Base-by-base conservation (phyloP, 2,329 filamentous ascomycete species). In the Byssochlamys sp. region DNA sequence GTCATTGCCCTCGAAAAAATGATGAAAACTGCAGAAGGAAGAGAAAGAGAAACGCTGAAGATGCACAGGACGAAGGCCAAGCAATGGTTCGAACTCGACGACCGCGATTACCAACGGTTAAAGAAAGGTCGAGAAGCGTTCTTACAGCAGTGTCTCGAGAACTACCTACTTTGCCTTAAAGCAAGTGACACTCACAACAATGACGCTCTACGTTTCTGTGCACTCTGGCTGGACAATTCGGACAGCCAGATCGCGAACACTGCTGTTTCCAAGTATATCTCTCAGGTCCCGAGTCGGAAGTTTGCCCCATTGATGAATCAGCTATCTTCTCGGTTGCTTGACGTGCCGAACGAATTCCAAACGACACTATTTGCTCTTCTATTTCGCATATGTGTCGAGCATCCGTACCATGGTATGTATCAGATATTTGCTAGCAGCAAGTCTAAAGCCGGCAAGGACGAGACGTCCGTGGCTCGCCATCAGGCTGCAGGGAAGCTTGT, bases 371-470 rank as follows among this genome's bases (percentile, higher is more conserved):
- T 84, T 55, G 78, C 80, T 1, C 77, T 99, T 19, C 85, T 97
- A 3, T 84, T 85, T 66, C 86, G 85, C 7, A 96, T 99, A 57
- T 97, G 92, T 68, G 80, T 83, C 10, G 91, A 99, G 58, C 94
- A 99, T 73, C 95, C 94, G 0, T 96, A 91, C 71, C 95, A 99
- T 69, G 91, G 91, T 53, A 92, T 97, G 85, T 95, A 99, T 70
- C 91, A 97, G 65, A 90, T 99, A 49, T 96, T 92, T 78, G 89
- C 91, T 2, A 86, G 88, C 25, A 85, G 84, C 51, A 88, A 86
- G 65, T 84, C 82, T 54, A 85, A 86, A 64, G 80, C 72, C 55
- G 75, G 79, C 55, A 86, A 88, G 63, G 92, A 96, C 63, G 84
- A 88, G 48, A 82, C 87, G 2, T 88, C 89, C 0, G 77, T 85